Evolutionary conservation across 306 rosid genomes (phyloP).

Genomic region (Rosa lucieae): DNA sequence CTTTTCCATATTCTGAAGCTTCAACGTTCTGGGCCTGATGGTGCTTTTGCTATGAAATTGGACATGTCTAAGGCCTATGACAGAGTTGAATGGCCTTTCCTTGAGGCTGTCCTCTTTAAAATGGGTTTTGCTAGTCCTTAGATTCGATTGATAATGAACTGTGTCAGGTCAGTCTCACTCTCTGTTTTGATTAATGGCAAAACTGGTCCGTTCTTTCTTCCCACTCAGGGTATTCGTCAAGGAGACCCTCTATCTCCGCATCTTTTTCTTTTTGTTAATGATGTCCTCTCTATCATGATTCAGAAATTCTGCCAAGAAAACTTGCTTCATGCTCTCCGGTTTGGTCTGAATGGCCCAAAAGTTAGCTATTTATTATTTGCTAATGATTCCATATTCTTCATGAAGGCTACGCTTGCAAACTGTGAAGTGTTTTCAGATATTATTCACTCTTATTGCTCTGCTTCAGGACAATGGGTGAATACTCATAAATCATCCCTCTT

Average conservation of each 20-base stretch:
- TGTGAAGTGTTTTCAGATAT: not conserved
- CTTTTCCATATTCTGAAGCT: not conserved
- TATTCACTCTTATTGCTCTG: not conserved
- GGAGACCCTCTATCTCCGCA: not conserved
- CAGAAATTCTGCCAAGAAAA: not conserved
- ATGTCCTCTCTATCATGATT: not conserved
- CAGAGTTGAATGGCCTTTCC: too few relatives aligned
- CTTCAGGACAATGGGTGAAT: not conserved
- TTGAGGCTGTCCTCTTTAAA: not conserved
- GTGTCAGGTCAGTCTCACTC: not conserved
- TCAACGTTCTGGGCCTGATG: too few relatives aligned
- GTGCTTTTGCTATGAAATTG: not conserved
- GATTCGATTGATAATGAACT: not conserved
- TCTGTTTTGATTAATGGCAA: too few relatives aligned
- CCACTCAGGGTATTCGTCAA: not conserved
- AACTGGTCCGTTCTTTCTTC: not conserved
- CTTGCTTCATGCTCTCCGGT: not conserved
- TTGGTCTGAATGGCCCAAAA: not conserved
- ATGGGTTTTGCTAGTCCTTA: not conserved
- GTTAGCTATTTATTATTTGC: too few relatives aligned
- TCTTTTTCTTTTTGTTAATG: too few relatives aligned
- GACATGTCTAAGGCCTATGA: not conserved
- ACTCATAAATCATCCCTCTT: too few relatives aligned
- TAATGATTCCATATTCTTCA: too few relatives aligned
- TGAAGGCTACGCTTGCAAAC: not conserved